Percentiles rank a stretch among this genome's conserved stretches.
Conservation (phyloP, 108 stramenopile species). For the Parmales sp. region DNA sequence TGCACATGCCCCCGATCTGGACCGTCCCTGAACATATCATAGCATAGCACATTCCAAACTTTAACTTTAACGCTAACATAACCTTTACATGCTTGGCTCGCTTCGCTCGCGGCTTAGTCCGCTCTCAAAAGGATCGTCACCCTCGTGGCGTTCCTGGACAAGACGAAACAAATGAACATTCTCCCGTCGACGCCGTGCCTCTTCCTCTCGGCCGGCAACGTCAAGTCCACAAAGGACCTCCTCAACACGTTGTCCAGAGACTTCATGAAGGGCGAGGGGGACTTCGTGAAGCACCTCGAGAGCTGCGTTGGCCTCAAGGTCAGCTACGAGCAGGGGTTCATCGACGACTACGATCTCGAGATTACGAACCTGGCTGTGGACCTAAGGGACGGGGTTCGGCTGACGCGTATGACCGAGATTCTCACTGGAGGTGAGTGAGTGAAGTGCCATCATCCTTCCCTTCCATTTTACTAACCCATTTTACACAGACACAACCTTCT, state of each 20-base stretch:
- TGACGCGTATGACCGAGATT: constrained; percentile 68
- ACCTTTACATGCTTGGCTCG: no score
- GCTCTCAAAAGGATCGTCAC: constrained; percentile 54
- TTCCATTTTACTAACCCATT: no score
- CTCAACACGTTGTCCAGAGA: constrained; percentile 59
- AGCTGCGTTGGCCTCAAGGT: constrained; percentile 59
- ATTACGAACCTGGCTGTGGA: constrained; percentile 73
- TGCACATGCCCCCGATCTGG: no score
- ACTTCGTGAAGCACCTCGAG: constrained; percentile 70
- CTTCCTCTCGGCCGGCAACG: constrained; percentile 39
- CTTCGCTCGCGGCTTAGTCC: no score
- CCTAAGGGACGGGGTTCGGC: constrained; percentile 83
- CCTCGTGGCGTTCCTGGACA: constrained; percentile 72
- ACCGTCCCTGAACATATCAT: no score
- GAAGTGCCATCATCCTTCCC: constrained; percentile 14
- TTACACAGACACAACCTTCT: background rate
- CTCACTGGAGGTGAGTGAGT: constrained; percentile 31
- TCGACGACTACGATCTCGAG: constrained; percentile 81
- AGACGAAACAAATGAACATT: constrained; percentile 45
- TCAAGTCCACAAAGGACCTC: constrained; percentile 79
- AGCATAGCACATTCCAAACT: no score
- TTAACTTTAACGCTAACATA: no score
- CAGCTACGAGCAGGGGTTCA: constrained; percentile 57
- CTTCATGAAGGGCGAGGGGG: constrained; percentile 68
- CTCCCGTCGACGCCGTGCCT: constrained; percentile 54